A percentile compares a stretch with the other conserved stretches of the same genome.
Evolutionary conservation across 2,329 filamentous ascomycete genomes (phyloP).

Genomic region (Trichoderma aggressivum): DNA sequence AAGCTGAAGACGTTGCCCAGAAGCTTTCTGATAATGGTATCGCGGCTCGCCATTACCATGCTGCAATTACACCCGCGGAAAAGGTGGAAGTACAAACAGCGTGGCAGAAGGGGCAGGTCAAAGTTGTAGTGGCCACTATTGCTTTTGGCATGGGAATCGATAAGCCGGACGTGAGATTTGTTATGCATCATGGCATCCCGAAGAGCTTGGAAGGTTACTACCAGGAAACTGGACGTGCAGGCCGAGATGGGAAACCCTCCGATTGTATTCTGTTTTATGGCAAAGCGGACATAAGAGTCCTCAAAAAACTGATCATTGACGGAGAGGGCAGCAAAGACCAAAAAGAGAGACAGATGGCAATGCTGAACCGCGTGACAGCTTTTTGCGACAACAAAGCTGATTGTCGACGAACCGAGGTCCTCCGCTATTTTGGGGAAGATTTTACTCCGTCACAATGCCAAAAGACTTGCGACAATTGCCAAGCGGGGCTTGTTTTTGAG

Average conservation of each 20-base stretch:
- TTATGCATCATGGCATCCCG: conserved; percentile 87
- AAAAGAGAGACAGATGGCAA: conserved; percentile 77
- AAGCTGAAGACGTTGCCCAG: conserved; percentile 74
- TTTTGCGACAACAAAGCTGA: conserved; percentile 89
- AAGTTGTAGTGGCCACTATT: conserved; percentile 96
- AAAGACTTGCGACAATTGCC: conserved; percentile 84
- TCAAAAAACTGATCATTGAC: conserved; percentile 80
- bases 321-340: conserved; percentile 73
- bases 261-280: conserved; percentile 89
- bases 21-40: conserved; percentile 65
- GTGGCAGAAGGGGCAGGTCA: conserved; percentile 77
- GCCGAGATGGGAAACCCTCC: conserved; percentile 82
- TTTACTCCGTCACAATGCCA: conserved; percentile 72
- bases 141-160: conserved; percentile 99
- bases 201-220: conserved; percentile 98
- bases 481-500: conserved; percentile 66
- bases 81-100: conserved; percentile 69
- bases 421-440: conserved; percentile 89
- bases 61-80: conserved; percentile 64
- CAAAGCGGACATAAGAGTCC: conserved; percentile 68
- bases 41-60: conserved; percentile 81
- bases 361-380: conserved; percentile 79
- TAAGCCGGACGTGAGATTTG: conserved; percentile 93
- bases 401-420: conserved; percentile 81
- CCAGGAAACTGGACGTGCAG: conserved; percentile 93